Conservation (phyloP, 1,139 yeast genomes). For the Debaryomyces nepalensis region DNA sequence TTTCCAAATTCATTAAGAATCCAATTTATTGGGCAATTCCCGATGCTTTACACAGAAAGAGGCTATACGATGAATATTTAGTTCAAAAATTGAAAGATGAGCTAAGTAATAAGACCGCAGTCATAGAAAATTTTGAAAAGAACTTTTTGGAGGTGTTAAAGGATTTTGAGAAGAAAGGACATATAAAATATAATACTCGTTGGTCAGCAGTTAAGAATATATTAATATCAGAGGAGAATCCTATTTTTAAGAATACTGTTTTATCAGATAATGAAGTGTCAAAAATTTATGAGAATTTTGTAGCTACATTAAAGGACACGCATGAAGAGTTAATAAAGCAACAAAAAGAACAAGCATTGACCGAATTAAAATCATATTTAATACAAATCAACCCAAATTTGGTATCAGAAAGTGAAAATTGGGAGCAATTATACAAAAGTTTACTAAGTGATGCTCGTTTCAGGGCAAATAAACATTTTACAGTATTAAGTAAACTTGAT, state of each 20-base stretch:
- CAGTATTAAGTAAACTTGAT: conserved; percentile 59
- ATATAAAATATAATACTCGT: conserved; percentile 61
- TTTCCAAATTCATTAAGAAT: conserved; percentile 60
- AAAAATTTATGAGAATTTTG: conserved; percentile 56
- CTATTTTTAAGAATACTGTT: conserved; percentile 67
- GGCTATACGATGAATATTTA: conserved; percentile 67
- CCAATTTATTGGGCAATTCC: conserved; percentile 72
- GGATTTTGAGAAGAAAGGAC: conserved; percentile 32
- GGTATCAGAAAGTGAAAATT: conserved; percentile 36
- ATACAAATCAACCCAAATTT: conserved; percentile 37
- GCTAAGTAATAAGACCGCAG: conserved; percentile 53
- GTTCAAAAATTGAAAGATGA: conserved; percentile 59
- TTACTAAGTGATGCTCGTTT: conserved; percentile 56
- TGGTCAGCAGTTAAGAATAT: conserved; percentile 62
- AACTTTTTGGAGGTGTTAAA: conserved; percentile 57
- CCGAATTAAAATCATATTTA: conserved; percentile 56
- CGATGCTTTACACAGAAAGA: conserved; percentile 64
- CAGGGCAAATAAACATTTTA: conserved; percentile 62
- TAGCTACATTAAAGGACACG: conserved; percentile 41
- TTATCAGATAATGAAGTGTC: conserved; percentile 61
- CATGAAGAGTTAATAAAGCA: conserved; percentile 37
- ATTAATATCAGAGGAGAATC: conserved; percentile 60
- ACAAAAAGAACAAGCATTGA: conserved; percentile 52
- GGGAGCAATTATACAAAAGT: conserved; percentile 50
- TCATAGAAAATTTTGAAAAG: conserved; percentile 57